Evolutionary conservation across 2,329 filamentous ascomycete species (phyloP).

Genomic region (Chaetomium sp.): DNA sequence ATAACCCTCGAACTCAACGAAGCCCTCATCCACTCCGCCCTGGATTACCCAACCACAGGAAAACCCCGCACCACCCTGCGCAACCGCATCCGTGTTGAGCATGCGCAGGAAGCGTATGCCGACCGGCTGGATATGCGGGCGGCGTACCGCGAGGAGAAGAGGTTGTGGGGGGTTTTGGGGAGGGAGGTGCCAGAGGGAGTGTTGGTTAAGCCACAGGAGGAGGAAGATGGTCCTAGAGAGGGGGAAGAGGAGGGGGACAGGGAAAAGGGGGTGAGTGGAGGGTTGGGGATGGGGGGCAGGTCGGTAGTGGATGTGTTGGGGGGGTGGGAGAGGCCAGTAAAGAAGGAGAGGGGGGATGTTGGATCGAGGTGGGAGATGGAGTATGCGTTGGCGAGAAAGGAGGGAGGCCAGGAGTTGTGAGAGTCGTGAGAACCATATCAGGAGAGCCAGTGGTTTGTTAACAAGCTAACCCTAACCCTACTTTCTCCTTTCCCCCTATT

Average conservation of each 20-base stretch:
- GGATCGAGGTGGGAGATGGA: constrained; percentile 39
- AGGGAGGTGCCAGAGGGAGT: constrained; percentile 31
- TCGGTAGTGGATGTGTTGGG: too few species aligned
- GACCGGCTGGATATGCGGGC: constrained; percentile 36
- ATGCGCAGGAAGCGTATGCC: constrained; percentile 38
- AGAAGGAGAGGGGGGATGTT: constrained; percentile 30
- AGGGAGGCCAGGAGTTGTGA: neutral
- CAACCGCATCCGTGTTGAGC: constrained; percentile 36
- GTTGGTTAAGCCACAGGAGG: constrained; percentile 25
- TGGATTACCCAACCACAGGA: constrained; percentile 36
- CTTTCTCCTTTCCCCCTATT: too few species aligned
- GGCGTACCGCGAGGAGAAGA: constrained; percentile 36
- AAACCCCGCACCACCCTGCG: constrained; percentile 30
- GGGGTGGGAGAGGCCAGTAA: constrained; percentile 18
- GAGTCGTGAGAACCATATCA: too few species aligned
- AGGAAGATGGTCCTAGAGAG: constrained; percentile 25
- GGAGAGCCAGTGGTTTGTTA: too few species aligned
- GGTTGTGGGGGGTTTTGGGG: constrained; percentile 41
- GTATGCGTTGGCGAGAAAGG: constrained; percentile 5
- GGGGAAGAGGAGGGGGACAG: constrained; percentile 8
- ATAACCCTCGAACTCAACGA: constrained; percentile 37
- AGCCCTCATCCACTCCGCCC: constrained; percentile 35
- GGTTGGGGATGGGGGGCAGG: too few species aligned
- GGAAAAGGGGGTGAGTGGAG: too few species aligned
- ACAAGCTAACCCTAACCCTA: too few species aligned